These are phyloP conservation scores for Tulasnella sp. DNA, from an alignment of 768 basidiomycete species.

Conservation along the genomic window DNA sequence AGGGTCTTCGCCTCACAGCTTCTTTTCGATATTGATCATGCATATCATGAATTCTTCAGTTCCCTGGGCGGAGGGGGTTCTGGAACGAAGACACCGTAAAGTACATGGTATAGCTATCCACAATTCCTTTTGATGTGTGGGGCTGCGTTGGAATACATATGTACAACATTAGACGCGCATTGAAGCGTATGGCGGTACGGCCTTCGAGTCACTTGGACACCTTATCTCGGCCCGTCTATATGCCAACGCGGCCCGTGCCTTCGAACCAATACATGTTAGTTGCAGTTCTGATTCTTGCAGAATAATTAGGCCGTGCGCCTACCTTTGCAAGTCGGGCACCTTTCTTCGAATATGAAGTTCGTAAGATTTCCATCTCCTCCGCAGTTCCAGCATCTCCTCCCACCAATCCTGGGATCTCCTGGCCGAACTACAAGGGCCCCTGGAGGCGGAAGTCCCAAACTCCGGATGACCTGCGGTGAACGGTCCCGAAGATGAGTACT, in stretches of 20 bases:
- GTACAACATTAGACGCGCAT: not conserved
- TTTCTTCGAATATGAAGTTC: slow-evolving; percentile 53
- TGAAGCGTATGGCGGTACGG: not conserved
- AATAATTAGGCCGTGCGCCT: not conserved
- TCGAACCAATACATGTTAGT: not conserved
- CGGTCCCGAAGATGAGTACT: not conserved
- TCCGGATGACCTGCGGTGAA: not conserved
- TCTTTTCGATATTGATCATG: slow-evolving; percentile 94
- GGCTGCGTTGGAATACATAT: not conserved
- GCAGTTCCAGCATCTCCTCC: slow-evolving; percentile 61
- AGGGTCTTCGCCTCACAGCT: slow-evolving; percentile 48
- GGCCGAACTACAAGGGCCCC: slow-evolving; percentile 50
- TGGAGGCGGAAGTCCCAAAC: slow-evolving; percentile 36
- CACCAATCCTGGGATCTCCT: slow-evolving; percentile 69
- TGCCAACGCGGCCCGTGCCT: slow-evolving; percentile 16
- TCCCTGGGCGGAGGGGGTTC: slow-evolving; percentile 30
- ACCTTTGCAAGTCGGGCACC: slow-evolving; percentile 60
- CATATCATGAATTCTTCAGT: slow-evolving; percentile 86
- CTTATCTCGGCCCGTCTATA: not conserved
- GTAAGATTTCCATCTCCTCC: slow-evolving; percentile 52
- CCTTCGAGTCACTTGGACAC: not conserved
- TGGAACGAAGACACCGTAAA: not conserved
- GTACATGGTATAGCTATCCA: not conserved
- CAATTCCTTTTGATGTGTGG: not conserved
- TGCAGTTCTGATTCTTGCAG: not conserved